Conservation (phyloP, 225 moss, liverwort and hornwort species). For the Rhytidiadelphus loreus region DNA sequence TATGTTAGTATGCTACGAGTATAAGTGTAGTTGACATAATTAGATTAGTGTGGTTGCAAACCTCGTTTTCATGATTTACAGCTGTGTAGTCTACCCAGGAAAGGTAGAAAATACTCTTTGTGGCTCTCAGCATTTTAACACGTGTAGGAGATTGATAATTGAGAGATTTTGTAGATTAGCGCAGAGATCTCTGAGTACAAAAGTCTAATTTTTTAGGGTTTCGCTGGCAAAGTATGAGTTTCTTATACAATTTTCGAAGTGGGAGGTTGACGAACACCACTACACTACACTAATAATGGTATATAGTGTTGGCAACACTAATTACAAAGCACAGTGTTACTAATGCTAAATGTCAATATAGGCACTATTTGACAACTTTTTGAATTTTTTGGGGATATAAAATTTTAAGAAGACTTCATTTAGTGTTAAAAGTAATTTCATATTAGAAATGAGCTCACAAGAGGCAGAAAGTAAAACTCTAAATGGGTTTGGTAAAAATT, state of each 20-base stretch:
- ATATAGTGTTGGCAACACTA: too few species aligned
- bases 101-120: not conserved
- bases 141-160: not conserved
- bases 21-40: too few species aligned
- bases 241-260: not conserved
- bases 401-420: too few species aligned
- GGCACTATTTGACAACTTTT: too few species aligned
- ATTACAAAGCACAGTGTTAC: too few species aligned
- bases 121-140: not conserved
- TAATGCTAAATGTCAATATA: too few species aligned
- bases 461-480: too few species aligned
- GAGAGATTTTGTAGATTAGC: not conserved
- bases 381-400: too few species aligned
- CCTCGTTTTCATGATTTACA: not conserved
- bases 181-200: not conserved
- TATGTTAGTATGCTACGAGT: not conserved
- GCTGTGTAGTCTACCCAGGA: not conserved
- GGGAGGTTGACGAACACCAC: not conserved
- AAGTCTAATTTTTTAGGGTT: not conserved
- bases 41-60: not conserved
- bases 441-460: too few species aligned
- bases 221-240: not conserved
- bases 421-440: too few species aligned
- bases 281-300: too few species aligned
- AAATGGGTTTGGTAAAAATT: too few species aligned